These are phyloP conservation scores for Aspergillus melleus DNA, from an alignment of 2,329 filamentous ascomycete genomes.

Conservation along the genomic window DNA sequence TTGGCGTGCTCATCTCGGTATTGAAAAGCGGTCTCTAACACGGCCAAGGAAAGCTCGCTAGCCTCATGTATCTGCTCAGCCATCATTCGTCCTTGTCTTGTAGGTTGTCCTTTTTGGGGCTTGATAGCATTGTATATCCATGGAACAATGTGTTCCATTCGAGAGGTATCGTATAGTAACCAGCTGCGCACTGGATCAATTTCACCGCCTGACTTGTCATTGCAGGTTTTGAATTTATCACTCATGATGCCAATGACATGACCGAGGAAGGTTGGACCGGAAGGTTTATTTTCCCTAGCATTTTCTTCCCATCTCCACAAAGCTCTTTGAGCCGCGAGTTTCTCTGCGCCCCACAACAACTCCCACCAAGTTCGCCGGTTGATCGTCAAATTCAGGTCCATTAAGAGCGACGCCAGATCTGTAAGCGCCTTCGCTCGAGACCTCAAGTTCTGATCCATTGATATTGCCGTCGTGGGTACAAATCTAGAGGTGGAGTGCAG, in stretches of 20 bases:
- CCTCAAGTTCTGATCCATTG: conserved; percentile 77
- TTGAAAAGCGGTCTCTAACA: conserved; percentile 62
- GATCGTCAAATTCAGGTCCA: conserved; percentile 62
- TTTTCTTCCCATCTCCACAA: conserved; percentile 81
- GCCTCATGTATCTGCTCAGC: conserved; percentile 63
- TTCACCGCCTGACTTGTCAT: conserved; percentile 65
- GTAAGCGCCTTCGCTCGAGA: conserved; percentile 71
- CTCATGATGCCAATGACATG: conserved; percentile 76
- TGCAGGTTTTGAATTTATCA: conserved; percentile 70
- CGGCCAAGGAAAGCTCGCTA: conserved; percentile 68
- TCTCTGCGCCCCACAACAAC: conserved; percentile 87
- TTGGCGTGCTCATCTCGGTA: conserved; percentile 71
- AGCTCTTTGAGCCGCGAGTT: conserved; percentile 73
- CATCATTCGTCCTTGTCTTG: conserved; percentile 52
- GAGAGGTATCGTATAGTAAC: conserved; percentile 75
- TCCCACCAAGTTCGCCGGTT: conserved; percentile 72
- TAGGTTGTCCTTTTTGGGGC: conserved; percentile 63
- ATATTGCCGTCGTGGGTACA: conserved; percentile 70
- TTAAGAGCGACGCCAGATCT: conserved; percentile 71
- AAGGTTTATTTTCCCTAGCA: conserved; percentile 59
- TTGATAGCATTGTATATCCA: conserved; percentile 79
- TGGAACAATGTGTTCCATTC: conserved; percentile 72
- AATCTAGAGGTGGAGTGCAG: conserved; percentile 73
- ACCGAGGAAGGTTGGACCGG: conserved; percentile 69
- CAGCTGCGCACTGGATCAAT: conserved; percentile 80